Evolutionary conservation across 192 early-diverging fungal genomes (phyloP).

Genomic region (Martensiomyces pterosporus): DNA sequence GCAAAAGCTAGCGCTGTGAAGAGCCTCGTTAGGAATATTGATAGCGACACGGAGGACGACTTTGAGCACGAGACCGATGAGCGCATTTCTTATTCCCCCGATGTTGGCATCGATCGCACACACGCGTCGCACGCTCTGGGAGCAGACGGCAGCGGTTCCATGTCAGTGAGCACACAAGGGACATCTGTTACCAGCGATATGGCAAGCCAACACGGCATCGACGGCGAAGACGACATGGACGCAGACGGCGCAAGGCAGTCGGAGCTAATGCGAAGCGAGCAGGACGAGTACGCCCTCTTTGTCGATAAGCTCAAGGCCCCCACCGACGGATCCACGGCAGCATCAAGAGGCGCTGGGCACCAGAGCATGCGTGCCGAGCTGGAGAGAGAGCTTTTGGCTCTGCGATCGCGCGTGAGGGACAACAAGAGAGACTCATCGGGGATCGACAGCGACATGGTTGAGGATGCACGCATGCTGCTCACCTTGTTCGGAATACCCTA

Average conservation of each 20-base stretch:
- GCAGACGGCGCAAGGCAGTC: constrained; percentile 35
- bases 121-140: background rate
- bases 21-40: constrained; percentile 8
- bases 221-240: constrained; percentile 41
- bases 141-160: too few relatives aligned
- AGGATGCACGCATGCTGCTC: constrained; percentile 65
- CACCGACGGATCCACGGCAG: background rate
- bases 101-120: background rate
- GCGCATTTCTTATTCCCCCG: background rate
- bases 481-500: constrained; percentile 93
- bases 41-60: constrained; percentile 20
- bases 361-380: constrained; percentile 27
- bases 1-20: too few relatives aligned
- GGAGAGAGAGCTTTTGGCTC: constrained; percentile 21
- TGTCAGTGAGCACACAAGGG: too few relatives aligned
- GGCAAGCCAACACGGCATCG: too few relatives aligned
- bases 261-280: constrained; percentile 47
- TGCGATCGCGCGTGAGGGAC: constrained; percentile 30
- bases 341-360: constrained; percentile 1
- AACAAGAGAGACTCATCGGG: constrained; percentile 32
- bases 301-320: constrained; percentile 25
- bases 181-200: too few relatives aligned
- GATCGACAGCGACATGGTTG: constrained; percentile 41
- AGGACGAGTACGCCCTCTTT: constrained; percentile 65
- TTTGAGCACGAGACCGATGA: background rate